A percentile compares a stretch with the other conserved stretches of the same genome.
These are phyloP conservation scores for Amanita pallidorosea DNA, from an alignment of 768 basidiomycete species.

Conservation along the genomic window DNA sequence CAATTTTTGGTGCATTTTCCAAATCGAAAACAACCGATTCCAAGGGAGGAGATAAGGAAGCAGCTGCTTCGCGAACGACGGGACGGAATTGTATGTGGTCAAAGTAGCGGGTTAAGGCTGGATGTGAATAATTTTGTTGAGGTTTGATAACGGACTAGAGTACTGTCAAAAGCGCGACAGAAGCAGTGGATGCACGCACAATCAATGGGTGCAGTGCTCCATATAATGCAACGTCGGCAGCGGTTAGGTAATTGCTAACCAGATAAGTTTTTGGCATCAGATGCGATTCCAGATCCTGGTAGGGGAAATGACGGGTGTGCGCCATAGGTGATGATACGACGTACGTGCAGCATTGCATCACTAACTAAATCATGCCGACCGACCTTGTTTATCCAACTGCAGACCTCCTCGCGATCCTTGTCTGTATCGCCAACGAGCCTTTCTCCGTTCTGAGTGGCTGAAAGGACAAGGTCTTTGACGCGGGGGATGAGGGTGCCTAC, in stretches of 20 bases:
- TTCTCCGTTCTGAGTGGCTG: conserved; percentile 31
- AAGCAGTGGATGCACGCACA: conserved; percentile 35
- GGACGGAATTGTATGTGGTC: conserved; percentile 80
- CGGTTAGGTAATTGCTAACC: conserved; percentile 75
- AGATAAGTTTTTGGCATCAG: conserved; percentile 77
- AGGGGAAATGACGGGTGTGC: not conserved
- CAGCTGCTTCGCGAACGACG: conserved; percentile 47
- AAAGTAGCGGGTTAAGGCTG: conserved; percentile 87
- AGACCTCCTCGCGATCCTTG: conserved; percentile 52
- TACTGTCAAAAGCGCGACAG: not conserved
- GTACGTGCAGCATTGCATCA: conserved; percentile 40
- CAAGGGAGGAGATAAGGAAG: conserved; percentile 39
- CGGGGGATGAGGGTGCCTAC: conserved; percentile 35
- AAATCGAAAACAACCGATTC: conserved; percentile 58
- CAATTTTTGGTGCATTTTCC: conserved; percentile 59
- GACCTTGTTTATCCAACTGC: conserved; percentile 61
- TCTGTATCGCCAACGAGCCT: conserved; percentile 42
- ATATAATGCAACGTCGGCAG: conserved; percentile 86
- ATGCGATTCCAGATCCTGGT: conserved; percentile 59
- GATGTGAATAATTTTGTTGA: conserved; percentile 66
- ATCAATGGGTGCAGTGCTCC: conserved; percentile 77
- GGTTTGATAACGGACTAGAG: conserved; percentile 58
- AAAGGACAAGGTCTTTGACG: conserved; percentile 47
- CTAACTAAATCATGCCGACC: conserved; percentile 36
- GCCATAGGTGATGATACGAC: not conserved